phyloP scores from a whole-genome alignment of 345 rosid genomes.

The Populus pruinosa region DNA sequence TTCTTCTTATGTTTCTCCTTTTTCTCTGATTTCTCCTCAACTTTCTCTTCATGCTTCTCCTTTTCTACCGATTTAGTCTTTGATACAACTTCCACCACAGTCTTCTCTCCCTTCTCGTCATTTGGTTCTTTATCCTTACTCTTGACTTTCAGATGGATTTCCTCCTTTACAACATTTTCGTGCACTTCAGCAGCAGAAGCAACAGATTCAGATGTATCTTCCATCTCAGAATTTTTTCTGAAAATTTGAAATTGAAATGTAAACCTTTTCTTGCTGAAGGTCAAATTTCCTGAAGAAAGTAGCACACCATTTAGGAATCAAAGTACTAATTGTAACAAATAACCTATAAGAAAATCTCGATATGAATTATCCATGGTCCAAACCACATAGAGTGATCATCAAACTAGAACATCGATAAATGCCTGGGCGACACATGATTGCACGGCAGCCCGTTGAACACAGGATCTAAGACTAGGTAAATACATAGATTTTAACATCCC shows the following conservation, averaged over 20 bases:
- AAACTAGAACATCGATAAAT: background rate
- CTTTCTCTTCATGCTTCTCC: conserved; percentile 29
- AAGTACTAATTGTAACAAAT: background rate
- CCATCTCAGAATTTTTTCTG: conserved; percentile 18
- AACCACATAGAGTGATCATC: background rate
- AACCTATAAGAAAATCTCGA: background rate
- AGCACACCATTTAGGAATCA: background rate
- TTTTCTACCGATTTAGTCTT: conserved; percentile 58
- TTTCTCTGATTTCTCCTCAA: conserved; percentile 1
- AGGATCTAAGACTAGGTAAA: background rate
- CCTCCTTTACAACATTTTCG: conserved; percentile 50
- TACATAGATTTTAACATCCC: background rate
- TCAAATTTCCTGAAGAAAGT: conserved; percentile 21
- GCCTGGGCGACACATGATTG: background rate
- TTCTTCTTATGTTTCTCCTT: conserved; percentile 8
- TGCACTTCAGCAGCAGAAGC: conserved; percentile 22
- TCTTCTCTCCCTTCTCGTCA: conserved; percentile 31
- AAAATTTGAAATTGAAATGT: conserved; percentile 17
- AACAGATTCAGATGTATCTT: conserved; percentile 26
- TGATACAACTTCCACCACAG: conserved; percentile 50
- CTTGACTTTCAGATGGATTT: conserved; percentile 51
- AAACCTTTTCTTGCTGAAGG: conserved; percentile 12
- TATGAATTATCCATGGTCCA: background rate
- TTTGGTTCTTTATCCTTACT: conserved; percentile 33
- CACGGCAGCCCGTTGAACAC: background rate